Evolutionary conservation across 2,329 filamentous ascomycete genomes (phyloP).

Genomic region (Monilinia fructicola): DNA sequence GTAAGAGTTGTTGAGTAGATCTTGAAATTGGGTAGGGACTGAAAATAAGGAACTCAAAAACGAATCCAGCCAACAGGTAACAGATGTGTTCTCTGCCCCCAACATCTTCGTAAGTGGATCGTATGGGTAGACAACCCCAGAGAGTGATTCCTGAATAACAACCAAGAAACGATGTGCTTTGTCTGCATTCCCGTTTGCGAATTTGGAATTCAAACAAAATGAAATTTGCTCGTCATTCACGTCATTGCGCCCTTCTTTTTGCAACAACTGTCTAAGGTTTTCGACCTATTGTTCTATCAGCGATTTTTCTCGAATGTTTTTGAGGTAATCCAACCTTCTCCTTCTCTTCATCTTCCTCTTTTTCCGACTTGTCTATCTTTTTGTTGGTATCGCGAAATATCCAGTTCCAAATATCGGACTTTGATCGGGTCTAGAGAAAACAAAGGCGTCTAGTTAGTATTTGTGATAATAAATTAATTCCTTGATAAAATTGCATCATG

Average conservation of each 20-base stretch:
- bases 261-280: conserved; percentile 52
- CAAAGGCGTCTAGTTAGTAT: conserved; percentile 34
- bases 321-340: conserved; percentile 40
- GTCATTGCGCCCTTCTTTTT: conserved; percentile 52
- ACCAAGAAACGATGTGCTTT: conserved; percentile 75
- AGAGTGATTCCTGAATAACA: conserved; percentile 76
- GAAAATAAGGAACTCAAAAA: conserved; percentile 96
- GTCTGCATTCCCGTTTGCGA: conserved; percentile 67
- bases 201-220: conserved; percentile 61
- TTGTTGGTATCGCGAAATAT: conserved; percentile 64
- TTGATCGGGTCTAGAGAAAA: conserved; percentile 49
- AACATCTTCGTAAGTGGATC: conserved; percentile 69
- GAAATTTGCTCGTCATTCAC: conserved; percentile 62
- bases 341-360: conserved; percentile 52
- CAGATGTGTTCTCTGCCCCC: conserved; percentile 81
- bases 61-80: conserved; percentile 94
- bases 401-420: conserved; percentile 59
- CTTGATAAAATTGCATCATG: conserved; percentile 27
- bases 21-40: conserved; percentile 81
- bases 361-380: conserved; percentile 41
- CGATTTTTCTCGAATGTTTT: neutral
- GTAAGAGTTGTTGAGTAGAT: conserved; percentile 75
- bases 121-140: conserved; percentile 75
- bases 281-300: conserved; percentile 46
- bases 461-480: conserved; percentile 26